Base-by-base conservation (phyloP, 2,329 filamentous ascomycete genomes). In the Colletotrichum graminicola region DNA sequence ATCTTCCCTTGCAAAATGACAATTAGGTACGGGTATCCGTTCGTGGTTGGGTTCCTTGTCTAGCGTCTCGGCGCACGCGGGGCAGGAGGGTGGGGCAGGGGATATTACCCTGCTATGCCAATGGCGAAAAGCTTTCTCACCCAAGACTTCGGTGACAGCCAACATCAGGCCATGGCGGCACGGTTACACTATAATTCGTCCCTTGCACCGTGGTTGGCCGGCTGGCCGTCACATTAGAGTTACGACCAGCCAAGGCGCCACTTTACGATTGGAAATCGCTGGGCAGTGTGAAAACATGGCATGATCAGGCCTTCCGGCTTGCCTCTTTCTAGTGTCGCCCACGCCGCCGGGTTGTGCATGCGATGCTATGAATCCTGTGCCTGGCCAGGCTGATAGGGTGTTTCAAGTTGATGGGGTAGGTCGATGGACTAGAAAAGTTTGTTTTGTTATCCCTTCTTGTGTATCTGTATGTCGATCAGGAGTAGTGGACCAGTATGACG, bases 321-420 rank as follows among this genome's bases (percentile, higher is more conserved):
- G 23, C 3, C 29, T 54, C 26, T 60, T 34, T 14, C 41, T 71
- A 54, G 65, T 39, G 64, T 34, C 45, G 45, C 45, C 16, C 18
- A 14, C 41, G 34, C 49, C 23, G 64, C 65, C 32, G 60, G 59
- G 68, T 68, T 71, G 59, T 63, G 68, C 65, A 67, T 68, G 64
- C 62, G n/a, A 49, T 57, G 36, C 14, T 63, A 8, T 47, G 36
- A 18, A 29, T 54, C 23, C n/a, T 47, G 29, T 55, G 68, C 65
- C 59, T 62, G 54, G 65, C 60, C 59, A 59, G 60, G 54, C 65
- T 71, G 60, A 49, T 54, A 16, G 49, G 45, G n/a, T 67, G 67
- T 66, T 32, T 71, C 68, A 71, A 23, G 29, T 71, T 63, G 59
- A 68, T 16, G n/a, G n/a, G 34, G 39, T 45, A 18, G 32, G 52